Base-by-base conservation (phyloP, 2,329 filamentous ascomycete genomes). In the Colletotrichum caudatum region DNA sequence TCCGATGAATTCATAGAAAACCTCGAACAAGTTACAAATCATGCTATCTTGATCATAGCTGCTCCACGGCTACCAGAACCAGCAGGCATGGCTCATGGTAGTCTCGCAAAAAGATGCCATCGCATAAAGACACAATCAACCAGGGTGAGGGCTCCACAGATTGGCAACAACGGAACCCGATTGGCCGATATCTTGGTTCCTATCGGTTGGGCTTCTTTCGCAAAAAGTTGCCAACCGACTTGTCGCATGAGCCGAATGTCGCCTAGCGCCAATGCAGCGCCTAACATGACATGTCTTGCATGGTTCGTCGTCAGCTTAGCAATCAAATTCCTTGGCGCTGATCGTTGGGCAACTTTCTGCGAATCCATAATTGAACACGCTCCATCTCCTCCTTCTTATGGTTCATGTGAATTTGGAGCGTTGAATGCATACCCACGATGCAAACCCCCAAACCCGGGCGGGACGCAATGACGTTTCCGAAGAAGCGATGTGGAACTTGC, bases 401-500 rank as follows among this genome's bases (percentile, higher is more conserved):
- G 3, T 14, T 20, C 41, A 48, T 14, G 8, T 14, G 3, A 2
- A 1, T 33, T 26, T 33, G 3, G 11, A 20, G 18, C 33, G 14
- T 18, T n/a, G n/a, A 50, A 9, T n/a, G 7, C 7, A 20, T 12
- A 5, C 11, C 11, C 2, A 39, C 5, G 8, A 51, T 39, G 46
- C 9, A 48, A 4, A 29, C 35, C 2, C 35, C 20, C 37, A 39
- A 1, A 5, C 3, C n/a, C 9, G 16, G 14, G 8, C 59, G 16
- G 1, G 58, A 48, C 20, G 26, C n/a, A 33, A 7, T 2, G 5
- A 5, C 59, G 23, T 26, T n/a, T 4, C 29, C 33, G 5, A 64
- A 26, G 23, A 64, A 57, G 29, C 50, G 50, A 11, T 64, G 62
- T 35, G 62, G 62, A 20, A 64, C 62, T 11, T 64, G 62, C 50